phyloP scores from a whole-genome alignment of 768 basidiomycete species.

The Leccinum uliginosum region DNA sequence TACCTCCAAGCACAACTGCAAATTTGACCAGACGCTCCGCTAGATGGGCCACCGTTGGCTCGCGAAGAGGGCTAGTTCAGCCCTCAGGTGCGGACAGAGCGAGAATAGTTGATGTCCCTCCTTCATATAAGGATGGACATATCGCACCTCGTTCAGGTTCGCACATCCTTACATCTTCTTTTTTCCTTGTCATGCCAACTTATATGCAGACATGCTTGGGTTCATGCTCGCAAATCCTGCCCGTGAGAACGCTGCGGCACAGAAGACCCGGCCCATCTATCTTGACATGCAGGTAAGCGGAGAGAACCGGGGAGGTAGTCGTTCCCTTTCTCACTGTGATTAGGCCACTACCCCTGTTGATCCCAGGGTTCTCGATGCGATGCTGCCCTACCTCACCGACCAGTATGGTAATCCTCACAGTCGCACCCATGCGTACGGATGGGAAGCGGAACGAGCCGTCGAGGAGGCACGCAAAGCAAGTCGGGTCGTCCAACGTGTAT shows the following conservation, averaged over 20 bases:
- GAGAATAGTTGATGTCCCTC: constrained; percentile 76
- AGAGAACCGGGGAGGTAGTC: background rate
- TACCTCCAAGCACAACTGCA: constrained; percentile 38
- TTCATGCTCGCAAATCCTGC: constrained; percentile 71
- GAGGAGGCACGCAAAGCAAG: constrained; percentile 84
- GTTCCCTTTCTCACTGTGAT: constrained; percentile 5
- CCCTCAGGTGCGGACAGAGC: constrained; percentile 81
- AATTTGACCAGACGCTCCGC: constrained; percentile 27
- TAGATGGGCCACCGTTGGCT: constrained; percentile 17
- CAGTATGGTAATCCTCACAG: constrained; percentile 98
- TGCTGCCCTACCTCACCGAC: constrained; percentile 94
- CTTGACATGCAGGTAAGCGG: constrained; percentile 88
- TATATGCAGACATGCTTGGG: constrained; percentile 72
- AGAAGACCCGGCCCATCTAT: constrained; percentile 86
- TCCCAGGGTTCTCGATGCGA: constrained; percentile 92
- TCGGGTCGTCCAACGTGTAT: constrained; percentile 7
- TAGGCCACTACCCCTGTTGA: constrained; percentile 98
- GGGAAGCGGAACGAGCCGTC: constrained; percentile 96
- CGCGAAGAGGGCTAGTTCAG: constrained; percentile 65
- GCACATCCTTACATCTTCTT: constrained; percentile 7
- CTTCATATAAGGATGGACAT: constrained; percentile 63
- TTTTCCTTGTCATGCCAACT: background rate
- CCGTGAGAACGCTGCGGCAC: constrained; percentile 52
- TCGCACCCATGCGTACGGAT: constrained; percentile 97
- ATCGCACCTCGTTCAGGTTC: constrained; percentile 69